Evolutionary conservation across 2,329 filamentous ascomycete species (phyloP).

Genomic region (Aaosphaeria pasadenensis): DNA sequence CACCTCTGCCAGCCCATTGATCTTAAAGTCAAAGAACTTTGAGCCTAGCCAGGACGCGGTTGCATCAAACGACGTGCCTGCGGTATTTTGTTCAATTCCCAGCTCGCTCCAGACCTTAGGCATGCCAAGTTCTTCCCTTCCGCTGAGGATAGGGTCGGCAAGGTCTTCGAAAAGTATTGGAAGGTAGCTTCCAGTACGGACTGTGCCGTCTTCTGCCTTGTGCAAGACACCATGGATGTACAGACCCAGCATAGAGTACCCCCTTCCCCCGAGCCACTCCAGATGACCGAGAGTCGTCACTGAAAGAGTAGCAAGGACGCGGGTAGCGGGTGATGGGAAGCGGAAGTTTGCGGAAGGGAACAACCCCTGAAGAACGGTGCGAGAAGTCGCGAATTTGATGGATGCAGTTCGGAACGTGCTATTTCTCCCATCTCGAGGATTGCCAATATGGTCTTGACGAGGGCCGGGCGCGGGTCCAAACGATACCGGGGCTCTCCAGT

Average conservation of each 20-base stretch:
- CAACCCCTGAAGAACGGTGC: constrained; percentile 41
- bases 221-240: constrained; percentile 64
- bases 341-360: constrained; percentile 35
- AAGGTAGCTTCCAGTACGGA: constrained; percentile 53
- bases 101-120: constrained; percentile 57
- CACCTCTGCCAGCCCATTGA: constrained; percentile 19
- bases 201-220: constrained; percentile 46
- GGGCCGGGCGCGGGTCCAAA: constrained; percentile 43
- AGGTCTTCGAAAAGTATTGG: constrained; percentile 58
- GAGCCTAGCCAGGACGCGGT: constrained; percentile 29
- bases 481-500: constrained; percentile 43
- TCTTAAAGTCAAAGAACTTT: constrained; percentile 29
- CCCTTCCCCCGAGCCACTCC: constrained; percentile 59
- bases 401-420: constrained; percentile 38
- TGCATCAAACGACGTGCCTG: constrained; percentile 9
- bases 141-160: constrained; percentile 59
- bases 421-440: constrained; percentile 14
- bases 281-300: constrained; percentile 46
- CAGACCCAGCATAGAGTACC: constrained; percentile 58
- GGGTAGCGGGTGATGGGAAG: constrained; percentile 38
- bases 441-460: constrained; percentile 28
- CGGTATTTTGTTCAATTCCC: constrained; percentile 40
- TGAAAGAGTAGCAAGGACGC: constrained; percentile 38
- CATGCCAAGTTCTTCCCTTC: constrained; percentile 61
- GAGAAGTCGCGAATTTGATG: constrained; percentile 40